phyloP scores from a whole-genome alignment of 768 basidiomycete species.

The Cubamyces sp. region DNA sequence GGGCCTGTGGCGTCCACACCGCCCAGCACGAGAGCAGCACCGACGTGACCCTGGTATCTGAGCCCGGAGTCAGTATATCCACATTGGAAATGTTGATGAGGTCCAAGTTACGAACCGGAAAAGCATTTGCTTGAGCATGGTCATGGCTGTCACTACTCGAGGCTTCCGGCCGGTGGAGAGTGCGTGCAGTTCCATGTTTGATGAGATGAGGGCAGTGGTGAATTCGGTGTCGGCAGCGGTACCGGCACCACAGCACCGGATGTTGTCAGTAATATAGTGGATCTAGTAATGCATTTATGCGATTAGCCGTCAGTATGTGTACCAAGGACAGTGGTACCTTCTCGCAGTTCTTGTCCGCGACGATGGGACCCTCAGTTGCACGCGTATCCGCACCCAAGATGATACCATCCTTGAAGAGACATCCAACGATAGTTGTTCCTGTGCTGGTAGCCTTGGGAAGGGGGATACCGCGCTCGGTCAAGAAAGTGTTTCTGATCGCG shows the following conservation, averaged over 20 bases:
- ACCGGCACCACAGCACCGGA: slow-evolving; percentile 97
- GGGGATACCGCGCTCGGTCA: slow-evolving; percentile 69
- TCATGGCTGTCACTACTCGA: slow-evolving; percentile 97
- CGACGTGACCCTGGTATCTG: slow-evolving; percentile 92
- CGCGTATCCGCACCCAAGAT: slow-evolving; percentile 96
- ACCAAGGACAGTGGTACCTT: slow-evolving; percentile 63
- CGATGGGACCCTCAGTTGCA: slow-evolving; percentile 92
- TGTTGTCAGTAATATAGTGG: slow-evolving; percentile 94
- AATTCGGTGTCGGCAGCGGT: slow-evolving; percentile 99
- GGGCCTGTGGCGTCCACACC: slow-evolving; percentile 95
- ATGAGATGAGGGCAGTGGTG: slow-evolving; percentile 91
- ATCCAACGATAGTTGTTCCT: slow-evolving; percentile 98
- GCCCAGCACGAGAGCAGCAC: slow-evolving; percentile 94
- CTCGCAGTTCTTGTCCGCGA: slow-evolving; percentile 99
- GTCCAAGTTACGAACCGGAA: slow-evolving; percentile 62
- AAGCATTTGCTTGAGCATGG: slow-evolving; percentile 96
- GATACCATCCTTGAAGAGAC: slow-evolving; percentile 90
- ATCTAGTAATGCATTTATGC: no score
- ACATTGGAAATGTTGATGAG: background rate
- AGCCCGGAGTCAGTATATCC: background rate
- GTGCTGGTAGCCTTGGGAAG: slow-evolving; percentile 88
- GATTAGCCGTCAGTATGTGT: background rate
- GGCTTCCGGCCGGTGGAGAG: slow-evolving; percentile 91
- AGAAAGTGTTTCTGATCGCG: slow-evolving; percentile 67
- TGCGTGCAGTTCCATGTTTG: slow-evolving; percentile 92